A percentile compares a stretch with the other conserved stretches of the same genome.
phyloP scores from a whole-genome alignment of 192 early-diverging fungal species.

The Spizellomyces punctatus region DNA sequence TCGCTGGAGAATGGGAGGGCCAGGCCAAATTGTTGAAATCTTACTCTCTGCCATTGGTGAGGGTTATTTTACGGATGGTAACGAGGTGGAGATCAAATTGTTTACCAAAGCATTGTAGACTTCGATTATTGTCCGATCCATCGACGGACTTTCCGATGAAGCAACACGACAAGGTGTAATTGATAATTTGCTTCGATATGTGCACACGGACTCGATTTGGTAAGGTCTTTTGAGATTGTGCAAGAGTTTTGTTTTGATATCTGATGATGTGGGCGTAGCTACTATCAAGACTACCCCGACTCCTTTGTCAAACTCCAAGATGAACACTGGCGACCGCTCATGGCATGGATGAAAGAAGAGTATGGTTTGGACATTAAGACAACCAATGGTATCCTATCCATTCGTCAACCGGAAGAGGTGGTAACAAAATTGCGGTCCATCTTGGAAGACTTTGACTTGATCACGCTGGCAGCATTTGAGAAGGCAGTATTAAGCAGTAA shows the following conservation, averaged over 20 bases:
- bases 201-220: conserved; percentile 89
- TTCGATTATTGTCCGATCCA: conserved; percentile 81
- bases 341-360: conserved; percentile 69
- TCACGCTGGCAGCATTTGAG: conserved; percentile 89
- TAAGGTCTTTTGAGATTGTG: conserved; percentile 12
- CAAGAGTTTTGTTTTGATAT: neutral
- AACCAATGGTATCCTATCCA: conserved; percentile 71
- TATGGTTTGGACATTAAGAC: conserved; percentile 72
- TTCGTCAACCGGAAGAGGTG: conserved; percentile 67
- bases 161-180: conserved; percentile 69
- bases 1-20: conserved; percentile 93
- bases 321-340: conserved; percentile 76
- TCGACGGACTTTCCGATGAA: conserved; percentile 70
- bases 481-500: conserved; percentile 82
- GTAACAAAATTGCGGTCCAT: conserved; percentile 57
- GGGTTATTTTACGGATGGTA: neutral
- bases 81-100: neutral
- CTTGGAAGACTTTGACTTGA: conserved; percentile 60
- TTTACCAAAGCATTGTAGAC: conserved; percentile 56
- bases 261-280: conserved; percentile 43
- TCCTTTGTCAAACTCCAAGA: conserved; percentile 79
- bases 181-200: conserved; percentile 74
- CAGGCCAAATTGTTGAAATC: conserved; percentile 77
- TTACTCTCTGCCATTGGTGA: conserved; percentile 85
- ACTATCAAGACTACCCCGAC: conserved; percentile 79